Base-by-base conservation (phyloP, 202 grass and related monocot species). In the Brachypodium distachyon region DNA sequence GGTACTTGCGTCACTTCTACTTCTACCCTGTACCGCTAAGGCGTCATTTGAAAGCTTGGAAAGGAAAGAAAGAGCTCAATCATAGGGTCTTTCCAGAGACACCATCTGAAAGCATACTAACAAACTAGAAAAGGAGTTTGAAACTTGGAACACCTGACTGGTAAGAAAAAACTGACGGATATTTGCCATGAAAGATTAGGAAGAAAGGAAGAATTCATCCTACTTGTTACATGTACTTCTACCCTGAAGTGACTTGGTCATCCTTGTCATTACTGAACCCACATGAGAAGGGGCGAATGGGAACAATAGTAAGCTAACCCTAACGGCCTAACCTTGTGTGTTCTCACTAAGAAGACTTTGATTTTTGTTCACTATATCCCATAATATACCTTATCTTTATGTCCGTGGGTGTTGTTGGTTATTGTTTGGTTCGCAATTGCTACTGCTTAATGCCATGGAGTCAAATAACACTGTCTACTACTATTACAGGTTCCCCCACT, bases 401-500 rank as follows among this genome's bases (percentile, higher is more conserved):
- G 22, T 42, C 1, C 23, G 38, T 25, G 12, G 2, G 33, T 19
- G 1, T 0, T 61, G 19, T 41, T 10, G 37, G 36, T 2, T 40
- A 49, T 36, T 17, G 31, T 40, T 25, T 68, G 23, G 13, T 16
- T 69, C n/a, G n/a, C n/a, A n/a, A 27, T 41, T 40, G 7, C 31
- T n/a, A n/a, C 33, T 67, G 33, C 67, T 37, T 74, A 37, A 19
- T 52, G 23, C n/a, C 42, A 74, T 49, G 5, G 1, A 49, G 6
- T 75, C 22, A 12, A 82, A 58, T 74, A 53, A 32, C 37, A 25
- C 14, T 54, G 23, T 56, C 50, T 18, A 55, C 22, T 25, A 61
- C 33, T 22, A 61, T 52, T 47, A 29, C 60, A 94, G 95, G 40
- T 92, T 71, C 91, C 91, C 41, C 84, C 89, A 57, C 87, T 87